Percentiles rank a stretch among this genome's conserved stretches.
phyloP scores from a whole-genome alignment of 257 asterid genomes.

The Primulina tabacum region DNA sequence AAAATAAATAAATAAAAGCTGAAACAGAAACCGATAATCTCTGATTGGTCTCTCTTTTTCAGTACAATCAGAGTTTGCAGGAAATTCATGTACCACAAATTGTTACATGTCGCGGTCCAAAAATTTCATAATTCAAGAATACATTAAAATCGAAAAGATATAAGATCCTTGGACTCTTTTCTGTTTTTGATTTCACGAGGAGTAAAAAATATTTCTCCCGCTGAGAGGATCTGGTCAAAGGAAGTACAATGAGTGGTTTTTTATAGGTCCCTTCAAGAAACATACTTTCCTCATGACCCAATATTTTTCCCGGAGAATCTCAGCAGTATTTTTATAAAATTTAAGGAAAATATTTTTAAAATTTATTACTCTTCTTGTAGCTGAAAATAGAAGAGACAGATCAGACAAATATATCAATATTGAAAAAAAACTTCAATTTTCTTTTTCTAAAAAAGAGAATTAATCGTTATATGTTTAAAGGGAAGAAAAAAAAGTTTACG shows the following conservation, averaged over 20 bases:
- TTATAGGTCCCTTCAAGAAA: slow-evolving; percentile 7
- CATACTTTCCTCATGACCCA: slow-evolving; percentile 40
- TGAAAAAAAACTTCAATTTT: background rate
- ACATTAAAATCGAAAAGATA: slow-evolving; percentile 24
- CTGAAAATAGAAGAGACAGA: background rate
- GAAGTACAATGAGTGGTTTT: slow-evolving; percentile 38
- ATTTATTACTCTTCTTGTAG: background rate
- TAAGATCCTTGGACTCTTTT: slow-evolving; percentile 6
- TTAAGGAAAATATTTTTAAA: background rate
- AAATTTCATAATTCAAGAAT: slow-evolving; percentile 32
- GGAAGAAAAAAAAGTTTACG: slow-evolving; percentile 32
- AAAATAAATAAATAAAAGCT: background rate
- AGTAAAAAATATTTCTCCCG: background rate
- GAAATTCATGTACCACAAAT: slow-evolving; percentile 32
- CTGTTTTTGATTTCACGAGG: slow-evolving; percentile 19
- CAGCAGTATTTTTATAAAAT: slow-evolving; percentile 22
- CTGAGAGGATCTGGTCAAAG: slow-evolving; percentile 56
- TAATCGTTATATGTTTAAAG: background rate
- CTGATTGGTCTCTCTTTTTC: slow-evolving; percentile 14
- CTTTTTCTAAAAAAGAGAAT: background rate
- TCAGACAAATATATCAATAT: background rate
- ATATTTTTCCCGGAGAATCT: slow-evolving; percentile 30
- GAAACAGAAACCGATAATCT: slow-evolving; percentile 9
- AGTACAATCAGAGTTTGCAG: slow-evolving; percentile 35
- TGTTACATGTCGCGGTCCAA: slow-evolving; percentile 57